These are phyloP conservation scores for Trichaptum fuscoviolaceum DNA, from an alignment of 768 basidiomycete species.

Conservation along the genomic window DNA sequence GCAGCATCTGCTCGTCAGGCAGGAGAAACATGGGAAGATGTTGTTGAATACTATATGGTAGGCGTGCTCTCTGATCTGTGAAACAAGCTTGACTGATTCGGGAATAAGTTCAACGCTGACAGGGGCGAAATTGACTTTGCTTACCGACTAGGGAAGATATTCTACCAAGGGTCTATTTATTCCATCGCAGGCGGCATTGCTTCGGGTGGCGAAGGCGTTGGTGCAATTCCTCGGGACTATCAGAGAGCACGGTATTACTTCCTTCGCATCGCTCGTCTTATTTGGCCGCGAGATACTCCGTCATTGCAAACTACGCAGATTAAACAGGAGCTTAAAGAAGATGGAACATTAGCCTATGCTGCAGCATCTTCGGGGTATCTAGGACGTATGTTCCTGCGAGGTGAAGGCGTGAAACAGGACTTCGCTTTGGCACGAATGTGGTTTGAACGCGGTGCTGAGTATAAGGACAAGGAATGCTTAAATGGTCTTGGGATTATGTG, in stretches of 20 bases:
- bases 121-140: conserved; percentile 87
- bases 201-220: conserved; percentile 90
- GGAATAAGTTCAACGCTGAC: conserved; percentile 84
- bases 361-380: conserved; percentile 82
- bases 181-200: conserved; percentile 69
- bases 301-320: conserved; percentile 29
- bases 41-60: conserved; percentile 88
- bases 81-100: conserved; percentile 7
- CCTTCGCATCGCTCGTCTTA: conserved; percentile 68
- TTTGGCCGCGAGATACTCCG: conserved; percentile 82
- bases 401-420: conserved; percentile 85
- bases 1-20: conserved; percentile 79
- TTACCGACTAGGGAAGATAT: conserved; percentile 90
- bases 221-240: conserved; percentile 79
- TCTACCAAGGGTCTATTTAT: conserved; percentile 94
- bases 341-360: conserved; percentile 47
- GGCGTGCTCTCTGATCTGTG: conserved; percentile 15
- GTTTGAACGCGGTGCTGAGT: conserved; percentile 82
- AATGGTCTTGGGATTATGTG: conserved; percentile 91
- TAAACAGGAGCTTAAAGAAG: conserved; percentile 29
- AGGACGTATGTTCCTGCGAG: conserved; percentile 90
- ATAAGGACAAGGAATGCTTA: conserved; percentile 82
- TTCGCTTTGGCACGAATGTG: conserved; percentile 78
- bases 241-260: conserved; percentile 79
- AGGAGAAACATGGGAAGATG: conserved; percentile 92